Base-by-base conservation (phyloP, 257 asterid species). In the Capsicum pubescens region DNA sequence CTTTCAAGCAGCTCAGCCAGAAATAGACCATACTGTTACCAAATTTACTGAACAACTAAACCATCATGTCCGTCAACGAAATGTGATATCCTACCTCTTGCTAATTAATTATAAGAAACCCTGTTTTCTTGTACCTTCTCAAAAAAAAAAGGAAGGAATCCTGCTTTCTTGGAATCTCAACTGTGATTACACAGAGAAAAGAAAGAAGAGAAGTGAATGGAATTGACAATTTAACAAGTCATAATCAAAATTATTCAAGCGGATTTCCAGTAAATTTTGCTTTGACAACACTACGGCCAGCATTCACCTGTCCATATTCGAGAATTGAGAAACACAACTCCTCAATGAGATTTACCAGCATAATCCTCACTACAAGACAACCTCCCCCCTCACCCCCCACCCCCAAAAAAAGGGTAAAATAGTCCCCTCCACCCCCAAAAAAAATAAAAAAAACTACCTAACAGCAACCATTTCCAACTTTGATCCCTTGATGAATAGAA, bases 101-200 rank as follows among this genome's bases (percentile, higher is more conserved):
- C 77, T 39, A 68, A 68, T 68, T 68, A 39, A 68, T 35, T 68
- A 68, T 14, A 68, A 36, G 52, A 68, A 68, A 14, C 72, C n/a
- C 46, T 12, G 72, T 5, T 66, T 66, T 64, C 71, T 32, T 21
- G 71, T 55, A 55, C 17, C 16, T 55, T 55, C 16, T 13, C 59
- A 55, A 13, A 5, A 55, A 55, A 54, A 13, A 55, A 55, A 55
- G 44, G 44, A 26, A 26, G 42, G 32, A 64, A 11, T 42, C 17
- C 44, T 10, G 44, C 44, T 64, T 64, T 66, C 72, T 35, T 26
- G 72, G 46, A 32, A 66, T 32, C 48, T 26, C 42, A 66, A 66
- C 72, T 0, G 10, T 32, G 15, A 6, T 13, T 12, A 32, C 48
- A 32, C 4, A 63, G n/a, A 66, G 71, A 66, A 66, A 32, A 32